Conservation (phyloP, 1,284 basidiomycete species). For the Papiliotrema nemorosa region DNA sequence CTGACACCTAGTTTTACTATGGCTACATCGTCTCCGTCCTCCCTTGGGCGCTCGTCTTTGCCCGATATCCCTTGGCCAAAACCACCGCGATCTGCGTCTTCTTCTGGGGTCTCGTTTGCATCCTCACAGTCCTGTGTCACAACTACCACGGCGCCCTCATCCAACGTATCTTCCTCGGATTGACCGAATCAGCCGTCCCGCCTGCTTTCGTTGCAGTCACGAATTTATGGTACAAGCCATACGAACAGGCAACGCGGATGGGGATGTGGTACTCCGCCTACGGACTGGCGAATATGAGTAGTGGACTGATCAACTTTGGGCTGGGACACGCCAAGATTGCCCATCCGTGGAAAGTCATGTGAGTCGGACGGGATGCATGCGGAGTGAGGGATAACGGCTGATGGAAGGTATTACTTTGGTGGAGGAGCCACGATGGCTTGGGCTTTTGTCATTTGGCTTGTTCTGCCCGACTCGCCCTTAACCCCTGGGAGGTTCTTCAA, state of each 20-base stretch:
- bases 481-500: slow-evolving; percentile 45
- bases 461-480: slow-evolving; percentile 52
- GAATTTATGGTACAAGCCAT: slow-evolving; percentile 53
- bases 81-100: slow-evolving; percentile 40
- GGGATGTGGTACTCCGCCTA: slow-evolving; percentile 55
- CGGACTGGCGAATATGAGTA: slow-evolving; percentile 49
- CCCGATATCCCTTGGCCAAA: slow-evolving; percentile 49
- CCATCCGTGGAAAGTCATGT: slow-evolving; percentile 54
- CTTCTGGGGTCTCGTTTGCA: slow-evolving; percentile 52
- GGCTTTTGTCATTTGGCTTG: slow-evolving; percentile 47
- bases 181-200: slow-evolving; percentile 51
- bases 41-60: slow-evolving; percentile 51
- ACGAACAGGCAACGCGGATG: slow-evolving; percentile 44
- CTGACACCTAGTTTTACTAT: slow-evolving; percentile 50
- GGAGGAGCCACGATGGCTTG: slow-evolving; percentile 52
- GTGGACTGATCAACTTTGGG: slow-evolving; percentile 53
- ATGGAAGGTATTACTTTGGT: slow-evolving; percentile 51
- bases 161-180: slow-evolving; percentile 53
- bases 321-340: slow-evolving; percentile 46
- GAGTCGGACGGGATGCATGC: background rate
- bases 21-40: slow-evolving; percentile 52
- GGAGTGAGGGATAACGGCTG: background rate
- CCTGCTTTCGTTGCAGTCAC: slow-evolving; percentile 55
- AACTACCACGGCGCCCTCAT: slow-evolving; percentile 51
- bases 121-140: slow-evolving; percentile 51